Evolutionary conservation across 2,329 filamentous ascomycete species (phyloP).

Genomic region (Trichoderma sp.): DNA sequence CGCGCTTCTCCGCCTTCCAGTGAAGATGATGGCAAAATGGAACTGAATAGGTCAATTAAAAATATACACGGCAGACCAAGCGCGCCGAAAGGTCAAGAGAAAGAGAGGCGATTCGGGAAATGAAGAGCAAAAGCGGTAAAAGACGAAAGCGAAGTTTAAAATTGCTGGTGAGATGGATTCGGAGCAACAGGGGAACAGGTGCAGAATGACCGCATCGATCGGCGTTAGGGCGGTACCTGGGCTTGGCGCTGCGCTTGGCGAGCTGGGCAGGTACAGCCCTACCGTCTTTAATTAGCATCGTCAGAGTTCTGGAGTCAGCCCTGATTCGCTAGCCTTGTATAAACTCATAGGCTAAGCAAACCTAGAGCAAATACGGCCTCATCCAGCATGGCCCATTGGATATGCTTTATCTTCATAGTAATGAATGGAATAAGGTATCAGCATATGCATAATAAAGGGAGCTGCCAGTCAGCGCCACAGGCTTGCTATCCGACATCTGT

Average conservation of each 20-base stretch:
- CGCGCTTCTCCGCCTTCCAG: background rate
- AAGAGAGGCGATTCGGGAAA: background rate
- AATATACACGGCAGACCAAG: background rate
- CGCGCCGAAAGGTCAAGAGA: background rate
- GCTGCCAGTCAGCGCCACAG: background rate
- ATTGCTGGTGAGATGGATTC: conserved; percentile 15
- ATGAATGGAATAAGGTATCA: background rate
- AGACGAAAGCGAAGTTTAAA: conserved; percentile 16
- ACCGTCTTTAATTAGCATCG: background rate
- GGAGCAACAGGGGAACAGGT: conserved; percentile 5
- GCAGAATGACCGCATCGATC: background rate
- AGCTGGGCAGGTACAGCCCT: background rate
- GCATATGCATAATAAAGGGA: background rate
- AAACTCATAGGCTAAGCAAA: background rate
- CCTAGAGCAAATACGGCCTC: background rate
- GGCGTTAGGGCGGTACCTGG: conserved; percentile 4
- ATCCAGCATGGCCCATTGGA: background rate
- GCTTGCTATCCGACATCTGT: background rate
- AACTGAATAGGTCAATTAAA: background rate
- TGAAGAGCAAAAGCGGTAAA: conserved; percentile 7
- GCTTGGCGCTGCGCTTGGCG: background rate
- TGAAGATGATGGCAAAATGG: background rate
- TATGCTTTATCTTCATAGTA: background rate
- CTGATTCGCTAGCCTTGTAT: conserved; percentile 14
- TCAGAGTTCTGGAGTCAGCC: background rate